Conservation (phyloP, 768 basidiomycete species). For the Antrodiella citrinella region DNA sequence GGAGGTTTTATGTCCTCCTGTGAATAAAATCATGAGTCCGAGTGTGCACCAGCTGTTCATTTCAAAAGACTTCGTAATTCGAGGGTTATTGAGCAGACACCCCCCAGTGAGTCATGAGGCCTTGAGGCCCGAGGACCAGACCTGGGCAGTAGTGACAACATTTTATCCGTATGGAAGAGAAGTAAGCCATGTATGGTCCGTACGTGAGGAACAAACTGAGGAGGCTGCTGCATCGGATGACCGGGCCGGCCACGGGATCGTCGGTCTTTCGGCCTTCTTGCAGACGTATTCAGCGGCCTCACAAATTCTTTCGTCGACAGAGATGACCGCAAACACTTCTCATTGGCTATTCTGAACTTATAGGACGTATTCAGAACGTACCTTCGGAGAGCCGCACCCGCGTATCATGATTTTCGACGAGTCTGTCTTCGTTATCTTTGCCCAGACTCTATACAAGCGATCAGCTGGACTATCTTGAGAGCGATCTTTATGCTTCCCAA, state of each 20-base stretch:
- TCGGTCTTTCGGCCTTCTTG: background rate
- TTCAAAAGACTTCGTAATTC: too few species aligned
- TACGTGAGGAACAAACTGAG: background rate
- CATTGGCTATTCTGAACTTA: too few species aligned
- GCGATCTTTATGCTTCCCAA: background rate
- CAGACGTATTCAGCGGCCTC: too few species aligned
- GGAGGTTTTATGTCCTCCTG: too few species aligned
- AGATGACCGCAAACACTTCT: too few species aligned
- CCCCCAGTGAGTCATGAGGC: background rate
- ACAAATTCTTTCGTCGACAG: too few species aligned
- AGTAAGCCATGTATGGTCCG: background rate
- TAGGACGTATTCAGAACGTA: background rate
- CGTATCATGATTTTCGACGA: too few species aligned
- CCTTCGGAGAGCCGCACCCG: background rate
- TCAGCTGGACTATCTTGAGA: background rate
- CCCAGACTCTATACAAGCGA: background rate
- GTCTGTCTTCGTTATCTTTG: background rate
- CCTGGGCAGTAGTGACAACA: background rate
- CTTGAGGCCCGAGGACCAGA: too few species aligned
- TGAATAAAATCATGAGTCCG: too few species aligned
- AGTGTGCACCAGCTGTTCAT: too few species aligned
- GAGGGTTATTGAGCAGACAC: too few species aligned
- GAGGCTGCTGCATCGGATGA: background rate
- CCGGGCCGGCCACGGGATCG: background rate
- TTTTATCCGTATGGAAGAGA: too few species aligned